Conservation (phyloP, 2,329 filamentous ascomycete species). For the Teratosphaeria epicoccoides region DNA sequence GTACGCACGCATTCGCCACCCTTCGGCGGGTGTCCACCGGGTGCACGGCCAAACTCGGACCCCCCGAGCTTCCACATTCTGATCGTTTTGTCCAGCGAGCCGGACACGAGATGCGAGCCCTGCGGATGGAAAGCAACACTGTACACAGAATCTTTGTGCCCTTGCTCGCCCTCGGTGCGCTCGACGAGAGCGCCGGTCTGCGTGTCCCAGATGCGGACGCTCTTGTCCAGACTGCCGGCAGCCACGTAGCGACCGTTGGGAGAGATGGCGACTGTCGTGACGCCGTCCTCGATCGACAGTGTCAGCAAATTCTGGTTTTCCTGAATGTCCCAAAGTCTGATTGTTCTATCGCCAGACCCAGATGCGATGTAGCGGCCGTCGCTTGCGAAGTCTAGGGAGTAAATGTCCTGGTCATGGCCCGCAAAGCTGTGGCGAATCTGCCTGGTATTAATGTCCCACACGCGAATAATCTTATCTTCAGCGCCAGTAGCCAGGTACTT, state of each 20-base stretch:
- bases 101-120: conserved; percentile 84
- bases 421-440: conserved; percentile 85
- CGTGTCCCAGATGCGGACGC: conserved; percentile 93
- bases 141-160: conserved; percentile 95
- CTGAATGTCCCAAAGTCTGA: conserved; percentile 93
- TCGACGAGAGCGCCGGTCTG: conserved; percentile 76
- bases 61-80: conserved; percentile 92
- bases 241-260: conserved; percentile 90
- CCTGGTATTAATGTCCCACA: conserved; percentile 83
- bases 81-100: conserved; percentile 94
- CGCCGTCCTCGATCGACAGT: conserved; percentile 88
- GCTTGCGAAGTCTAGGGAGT: conserved; percentile 87
- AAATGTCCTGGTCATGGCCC: conserved; percentile 98
- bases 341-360: conserved; percentile 86
- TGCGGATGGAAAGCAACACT: conserved; percentile 92
- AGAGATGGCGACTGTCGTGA: conserved; percentile 94
- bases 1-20: conserved; percentile 91
- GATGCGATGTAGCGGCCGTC: conserved; percentile 93
- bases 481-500: conserved; percentile 89
- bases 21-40: conserved; percentile 51
- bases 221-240: conserved; percentile 92
- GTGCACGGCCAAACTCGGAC: conserved; percentile 36
- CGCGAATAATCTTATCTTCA: conserved; percentile 92
- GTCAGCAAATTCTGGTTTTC: conserved; percentile 71
- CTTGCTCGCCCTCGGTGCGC: conserved; percentile 81